phyloP scores from a whole-genome alignment of 1,284 basidiomycete species.

The Cryptococcus sp. region DNA sequence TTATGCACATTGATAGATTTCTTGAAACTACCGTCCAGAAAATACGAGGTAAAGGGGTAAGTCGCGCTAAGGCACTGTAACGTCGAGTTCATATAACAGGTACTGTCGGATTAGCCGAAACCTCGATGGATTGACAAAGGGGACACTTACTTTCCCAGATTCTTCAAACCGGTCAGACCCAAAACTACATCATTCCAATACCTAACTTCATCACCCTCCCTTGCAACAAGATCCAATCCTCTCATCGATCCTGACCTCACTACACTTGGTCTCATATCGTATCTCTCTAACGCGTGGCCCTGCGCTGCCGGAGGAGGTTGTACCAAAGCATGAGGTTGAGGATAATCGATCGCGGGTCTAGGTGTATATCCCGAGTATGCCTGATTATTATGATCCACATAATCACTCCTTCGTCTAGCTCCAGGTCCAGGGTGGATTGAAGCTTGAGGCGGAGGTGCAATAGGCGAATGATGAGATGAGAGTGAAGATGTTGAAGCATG shows the following conservation, averaged over 20 bases:
- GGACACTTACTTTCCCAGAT: conserved; percentile 69
- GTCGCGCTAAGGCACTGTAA: conserved; percentile 93
- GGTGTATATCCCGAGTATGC: conserved; percentile 54
- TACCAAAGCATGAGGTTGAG: conserved; percentile 56
- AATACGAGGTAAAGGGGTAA: conserved; percentile 82
- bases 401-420: conserved; percentile 70
- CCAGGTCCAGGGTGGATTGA: conserved; percentile 60
- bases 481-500: conserved; percentile 13
- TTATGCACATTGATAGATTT: conserved; percentile 83
- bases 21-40: conserved; percentile 84
- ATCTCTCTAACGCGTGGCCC: conserved; percentile 60
- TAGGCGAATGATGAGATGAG: conserved; percentile 28
- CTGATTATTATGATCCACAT: conserved; percentile 70
- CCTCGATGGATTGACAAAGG: background rate
- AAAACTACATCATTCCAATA: conserved; percentile 77
- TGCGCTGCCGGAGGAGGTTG: conserved; percentile 71
- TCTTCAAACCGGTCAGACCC: conserved; percentile 84
- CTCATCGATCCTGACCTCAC: conserved; percentile 28
- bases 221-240: conserved; percentile 32
- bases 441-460: conserved; percentile 67
- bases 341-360: conserved; percentile 66
- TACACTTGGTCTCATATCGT: conserved; percentile 58
- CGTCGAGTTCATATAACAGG: conserved; percentile 99
- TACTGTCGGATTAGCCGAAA: conserved; percentile 45
- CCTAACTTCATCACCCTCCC: conserved; percentile 49